These are phyloP conservation scores for Epichloe baconii DNA, from an alignment of 2,329 filamentous ascomycete genomes.

Conservation along the genomic window DNA sequence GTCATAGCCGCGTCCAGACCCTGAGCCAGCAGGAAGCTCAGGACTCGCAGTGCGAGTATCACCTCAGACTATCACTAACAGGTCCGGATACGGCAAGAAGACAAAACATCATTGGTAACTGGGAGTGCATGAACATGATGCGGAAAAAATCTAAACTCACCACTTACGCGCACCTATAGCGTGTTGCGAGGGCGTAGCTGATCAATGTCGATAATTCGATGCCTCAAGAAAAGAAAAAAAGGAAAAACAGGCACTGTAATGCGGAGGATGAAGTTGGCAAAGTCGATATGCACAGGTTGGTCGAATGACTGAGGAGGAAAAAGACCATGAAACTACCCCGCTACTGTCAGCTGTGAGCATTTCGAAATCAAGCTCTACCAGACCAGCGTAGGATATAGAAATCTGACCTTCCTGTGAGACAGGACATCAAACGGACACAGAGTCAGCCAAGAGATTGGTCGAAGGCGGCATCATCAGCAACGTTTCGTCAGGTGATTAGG, in stretches of 20 bases:
- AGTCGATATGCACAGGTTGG: neutral
- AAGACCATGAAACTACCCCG: neutral
- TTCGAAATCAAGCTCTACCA: neutral
- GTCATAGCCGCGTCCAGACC: neutral
- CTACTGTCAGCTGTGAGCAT: neutral
- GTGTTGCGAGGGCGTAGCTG: neutral
- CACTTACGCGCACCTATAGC: neutral
- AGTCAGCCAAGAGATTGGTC: neutral
- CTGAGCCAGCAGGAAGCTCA: neutral
- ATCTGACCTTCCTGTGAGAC: neutral
- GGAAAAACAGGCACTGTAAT: neutral
- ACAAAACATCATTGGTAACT: neutral
- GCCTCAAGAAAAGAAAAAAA: neutral
- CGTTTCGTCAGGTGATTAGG: conserved; percentile 2
- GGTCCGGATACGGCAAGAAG: neutral
- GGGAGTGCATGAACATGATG: neutral
- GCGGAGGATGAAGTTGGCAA: neutral
- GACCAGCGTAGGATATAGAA: neutral
- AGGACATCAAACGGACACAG: neutral
- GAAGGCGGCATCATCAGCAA: neutral
- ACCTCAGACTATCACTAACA: neutral
- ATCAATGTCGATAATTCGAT: neutral
- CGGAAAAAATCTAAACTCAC: neutral
- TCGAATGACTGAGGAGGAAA: neutral
- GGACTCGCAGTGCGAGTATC: neutral